Percentiles rank a stretch among this genome's conserved stretches.
Evolutionary conservation across 1,284 basidiomycete genomes (phyloP).

Genomic region (Porodaedalea pini): DNA sequence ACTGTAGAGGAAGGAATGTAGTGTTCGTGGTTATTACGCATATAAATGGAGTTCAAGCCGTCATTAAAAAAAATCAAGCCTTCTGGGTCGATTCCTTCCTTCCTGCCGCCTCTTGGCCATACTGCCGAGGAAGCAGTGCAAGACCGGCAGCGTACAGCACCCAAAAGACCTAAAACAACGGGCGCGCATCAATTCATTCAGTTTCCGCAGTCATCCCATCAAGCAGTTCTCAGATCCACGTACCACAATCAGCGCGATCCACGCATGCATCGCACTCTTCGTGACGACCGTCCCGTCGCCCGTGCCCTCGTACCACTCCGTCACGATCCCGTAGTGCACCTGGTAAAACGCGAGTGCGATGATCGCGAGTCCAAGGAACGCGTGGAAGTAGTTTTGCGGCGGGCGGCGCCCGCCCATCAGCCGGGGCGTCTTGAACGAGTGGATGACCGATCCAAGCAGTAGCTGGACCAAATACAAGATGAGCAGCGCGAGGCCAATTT

Average conservation of each 20-base stretch:
- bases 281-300: conserved; percentile 39
- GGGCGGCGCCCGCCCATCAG: conserved; percentile 39
- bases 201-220: not conserved
- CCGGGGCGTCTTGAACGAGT: conserved; percentile 44
- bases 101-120: conserved; percentile 34
- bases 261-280: conserved; percentile 41
- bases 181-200: not conserved
- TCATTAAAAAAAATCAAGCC: not conserved
- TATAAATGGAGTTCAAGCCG: not conserved
- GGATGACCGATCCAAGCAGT: conserved; percentile 47
- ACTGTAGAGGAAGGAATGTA: too few species aligned
- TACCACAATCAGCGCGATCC: conserved; percentile 28
- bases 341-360: conserved; percentile 46
- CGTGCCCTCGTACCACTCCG: conserved; percentile 39
- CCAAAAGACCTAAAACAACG: conserved; percentile 44
- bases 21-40: not conserved
- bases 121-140: conserved; percentile 43
- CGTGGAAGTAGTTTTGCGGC: conserved; percentile 49
- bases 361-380: conserved; percentile 42
- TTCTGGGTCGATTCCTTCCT: conserved; percentile 9
- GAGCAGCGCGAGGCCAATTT: conserved; percentile 53
- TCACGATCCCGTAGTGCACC: conserved; percentile 47
- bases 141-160: conserved; percentile 42
- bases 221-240: too few species aligned
- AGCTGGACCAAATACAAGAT: conserved; percentile 54